Percentiles rank a stretch among this genome's conserved stretches.
Conservation (phyloP, 768 basidiomycete genomes). For the Suillus subalutaceus region DNA sequence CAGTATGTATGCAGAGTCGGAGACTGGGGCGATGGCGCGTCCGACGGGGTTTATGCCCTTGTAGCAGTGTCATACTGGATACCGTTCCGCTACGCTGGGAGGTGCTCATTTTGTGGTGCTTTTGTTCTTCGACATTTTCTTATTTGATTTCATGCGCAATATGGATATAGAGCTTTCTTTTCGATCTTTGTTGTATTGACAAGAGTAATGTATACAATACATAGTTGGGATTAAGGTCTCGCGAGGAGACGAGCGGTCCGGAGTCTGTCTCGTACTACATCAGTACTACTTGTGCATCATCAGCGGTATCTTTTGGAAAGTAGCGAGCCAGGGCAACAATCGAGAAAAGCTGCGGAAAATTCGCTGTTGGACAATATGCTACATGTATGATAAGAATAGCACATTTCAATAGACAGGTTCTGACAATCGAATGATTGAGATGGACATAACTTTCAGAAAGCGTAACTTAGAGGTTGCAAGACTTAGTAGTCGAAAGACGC, state of each 20-base stretch:
- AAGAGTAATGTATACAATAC: slow-evolving; percentile 1
- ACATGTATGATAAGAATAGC: too few species aligned
- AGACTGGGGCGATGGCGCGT: slow-evolving; percentile 9
- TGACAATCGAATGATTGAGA: too few species aligned
- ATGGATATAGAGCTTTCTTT: not conserved
- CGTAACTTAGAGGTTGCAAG: too few species aligned
- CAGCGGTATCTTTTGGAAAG: too few species aligned
- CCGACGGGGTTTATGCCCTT: slow-evolving; percentile 25
- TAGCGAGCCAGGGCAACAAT: too few species aligned
- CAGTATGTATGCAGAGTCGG: slow-evolving; percentile 36
- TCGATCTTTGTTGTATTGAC: slow-evolving; percentile 5
- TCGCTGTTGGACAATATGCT: too few species aligned
- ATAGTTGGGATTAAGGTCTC: not conserved
- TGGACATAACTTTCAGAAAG: too few species aligned
- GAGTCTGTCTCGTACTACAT: too few species aligned
- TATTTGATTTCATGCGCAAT: slow-evolving; percentile 5
- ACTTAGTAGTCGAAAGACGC: too few species aligned
- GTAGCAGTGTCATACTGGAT: slow-evolving; percentile 12
- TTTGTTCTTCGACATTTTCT: slow-evolving; percentile 3
- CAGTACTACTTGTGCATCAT: too few species aligned
- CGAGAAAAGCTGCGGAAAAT: too few species aligned
- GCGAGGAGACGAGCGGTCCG: not conserved
- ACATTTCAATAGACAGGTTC: too few species aligned
- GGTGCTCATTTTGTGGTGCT: not conserved
- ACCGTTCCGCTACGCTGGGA: not conserved